Conservation (phyloP, 352 stramenopile species). For the Phytophthora hybrid region DNA sequence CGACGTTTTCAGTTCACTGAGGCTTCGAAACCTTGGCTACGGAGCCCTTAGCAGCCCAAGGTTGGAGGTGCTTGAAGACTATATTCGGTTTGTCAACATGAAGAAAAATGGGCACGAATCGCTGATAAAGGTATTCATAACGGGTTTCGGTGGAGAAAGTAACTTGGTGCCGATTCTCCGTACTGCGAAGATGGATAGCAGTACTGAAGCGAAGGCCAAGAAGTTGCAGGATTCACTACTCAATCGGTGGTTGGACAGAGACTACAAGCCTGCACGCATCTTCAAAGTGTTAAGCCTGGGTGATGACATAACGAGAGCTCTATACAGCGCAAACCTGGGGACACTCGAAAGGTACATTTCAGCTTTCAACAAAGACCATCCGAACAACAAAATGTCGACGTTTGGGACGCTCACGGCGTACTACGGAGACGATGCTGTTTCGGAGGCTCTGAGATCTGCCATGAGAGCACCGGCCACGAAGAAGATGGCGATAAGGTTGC, state of each 20-base stretch:
- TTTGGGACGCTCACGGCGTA: background rate
- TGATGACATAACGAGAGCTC: background rate
- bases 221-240: background rate
- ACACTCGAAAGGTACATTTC: background rate
- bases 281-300: background rate
- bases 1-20: conserved; percentile 4
- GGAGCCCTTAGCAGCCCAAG: background rate
- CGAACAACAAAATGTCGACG: background rate
- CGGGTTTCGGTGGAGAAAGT: background rate
- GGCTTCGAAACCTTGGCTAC: background rate
- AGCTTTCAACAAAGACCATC: background rate
- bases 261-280: background rate
- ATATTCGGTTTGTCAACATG: background rate
- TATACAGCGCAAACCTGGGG: background rate
- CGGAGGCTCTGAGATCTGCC: background rate
- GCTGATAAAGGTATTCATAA: background rate
- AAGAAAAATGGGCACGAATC: background rate
- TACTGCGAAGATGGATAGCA: background rate
- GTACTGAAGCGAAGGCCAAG: background rate
- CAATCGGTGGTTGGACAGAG: background rate
- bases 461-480: background rate
- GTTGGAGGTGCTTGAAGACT: background rate
- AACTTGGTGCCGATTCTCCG: background rate
- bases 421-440: background rate
- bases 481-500: background rate